Conservation (phyloP, 441 rosid genomes). For the Adansonia grandidieri region DNA sequence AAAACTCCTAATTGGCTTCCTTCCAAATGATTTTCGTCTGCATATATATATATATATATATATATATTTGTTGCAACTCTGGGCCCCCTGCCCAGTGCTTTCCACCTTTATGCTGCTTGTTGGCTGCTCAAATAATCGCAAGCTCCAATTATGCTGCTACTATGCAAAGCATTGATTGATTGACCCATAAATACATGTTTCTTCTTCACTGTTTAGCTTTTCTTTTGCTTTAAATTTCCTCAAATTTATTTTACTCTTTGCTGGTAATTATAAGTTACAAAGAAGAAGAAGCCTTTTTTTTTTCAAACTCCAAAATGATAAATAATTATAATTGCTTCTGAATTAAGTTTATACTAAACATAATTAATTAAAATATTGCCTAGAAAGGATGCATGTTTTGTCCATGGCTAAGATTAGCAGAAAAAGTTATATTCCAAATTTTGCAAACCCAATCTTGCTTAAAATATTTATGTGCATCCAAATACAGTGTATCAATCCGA, state of each 20-base stretch:
- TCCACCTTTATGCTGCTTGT: neutral
- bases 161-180: too few species aligned
- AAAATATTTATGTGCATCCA: neutral
- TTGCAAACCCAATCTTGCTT: neutral
- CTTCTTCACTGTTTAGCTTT: too few species aligned
- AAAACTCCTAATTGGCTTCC: neutral
- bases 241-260: too few species aligned
- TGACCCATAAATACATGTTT: too few species aligned
- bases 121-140: neutral
- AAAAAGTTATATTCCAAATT: neutral
- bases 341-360: neutral
- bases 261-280: too few species aligned
- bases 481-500: neutral
- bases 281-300: too few species aligned
- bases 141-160: neutral
- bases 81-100: neutral
- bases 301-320: too few species aligned
- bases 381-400: neutral
- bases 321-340: neutral
- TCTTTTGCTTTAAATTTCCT: too few species aligned
- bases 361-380: neutral
- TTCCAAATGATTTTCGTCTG: neutral
- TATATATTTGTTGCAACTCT: neutral
- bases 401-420: neutral
- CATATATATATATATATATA: neutral